Base-by-base conservation (phyloP, 2,329 filamentous ascomycete species). In the Aspergillus glaucus region DNA sequence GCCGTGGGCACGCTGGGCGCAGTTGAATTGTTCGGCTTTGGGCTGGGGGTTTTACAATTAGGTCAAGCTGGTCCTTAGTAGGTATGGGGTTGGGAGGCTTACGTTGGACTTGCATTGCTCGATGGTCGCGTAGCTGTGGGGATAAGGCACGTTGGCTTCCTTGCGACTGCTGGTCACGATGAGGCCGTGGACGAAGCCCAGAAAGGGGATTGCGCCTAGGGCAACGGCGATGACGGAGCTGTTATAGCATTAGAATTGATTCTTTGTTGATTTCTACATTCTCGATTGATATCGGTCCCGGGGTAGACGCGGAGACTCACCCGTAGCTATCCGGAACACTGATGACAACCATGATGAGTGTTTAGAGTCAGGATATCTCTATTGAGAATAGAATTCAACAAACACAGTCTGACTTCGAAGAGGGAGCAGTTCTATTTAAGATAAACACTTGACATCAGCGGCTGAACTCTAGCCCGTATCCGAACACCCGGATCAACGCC, bases 181-280 rank as follows among this genome's bases (percentile, higher is more conserved):
- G 14, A 21, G 47, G 55, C 75, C 76, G 60, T 82, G 80, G 66
- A 75, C 74, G 57, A 70, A 69, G 49, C 68, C 66, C 39, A 84
- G 69, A 59, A 82, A 59, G 62, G 72, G 73, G 36, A 81, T 79
- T 51, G 74, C 77, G 49, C 75, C 74, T 52, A 79, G 72, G 32
- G 77, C 74, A 55, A 79, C 68, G 58, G 72, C 68, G 60, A 82
- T 69, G 64, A 80, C 78, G 62, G 77, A 77, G 65, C 81, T 83
- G 17, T 28, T 21, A 22, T 46, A 7, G 46, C 36, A 34, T 43
- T 34, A 32, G 10, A 6, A 15, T 39, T 19, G n/a, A 7, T 19
- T 12, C 8, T 17, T 8, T 15, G 26, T 6, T 41, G 32, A 24
- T 42, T 22, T 22, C 21, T 21, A 21, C 3, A 21, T 21, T 21